A percentile compares a stretch with the other conserved stretches of the same genome.
Conservation (phyloP, 2,329 filamentous ascomycete genomes). For the Rutstroemia sp. region DNA sequence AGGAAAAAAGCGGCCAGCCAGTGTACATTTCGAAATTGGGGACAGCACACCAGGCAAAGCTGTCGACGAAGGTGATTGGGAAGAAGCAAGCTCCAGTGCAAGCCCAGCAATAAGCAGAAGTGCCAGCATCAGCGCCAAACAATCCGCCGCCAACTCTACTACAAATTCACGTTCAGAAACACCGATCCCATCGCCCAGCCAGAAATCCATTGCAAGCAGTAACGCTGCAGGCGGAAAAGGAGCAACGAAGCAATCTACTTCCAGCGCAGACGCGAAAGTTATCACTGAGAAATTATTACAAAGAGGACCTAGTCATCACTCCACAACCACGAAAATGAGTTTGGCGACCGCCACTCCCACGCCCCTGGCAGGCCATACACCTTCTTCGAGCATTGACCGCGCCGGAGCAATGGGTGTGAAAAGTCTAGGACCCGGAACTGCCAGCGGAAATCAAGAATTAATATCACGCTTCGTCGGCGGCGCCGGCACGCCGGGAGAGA, state of each 20-base stretch:
- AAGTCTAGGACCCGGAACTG: slow-evolving; percentile 14
- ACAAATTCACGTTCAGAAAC: slow-evolving; percentile 26
- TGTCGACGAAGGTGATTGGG: slow-evolving; percentile 52
- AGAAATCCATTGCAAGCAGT: slow-evolving; percentile 5
- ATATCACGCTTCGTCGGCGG: slow-evolving; percentile 53
- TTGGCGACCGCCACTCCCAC: slow-evolving; percentile 40
- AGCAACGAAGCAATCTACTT: background rate
- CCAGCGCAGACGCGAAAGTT: slow-evolving; percentile 51
- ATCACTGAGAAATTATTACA: slow-evolving; percentile 62
- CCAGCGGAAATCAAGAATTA: slow-evolving; percentile 34
- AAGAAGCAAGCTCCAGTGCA: slow-evolving; percentile 57
- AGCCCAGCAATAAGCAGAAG: slow-evolving; percentile 49
- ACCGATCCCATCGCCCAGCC: slow-evolving; percentile 19
- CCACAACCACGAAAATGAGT: slow-evolving; percentile 52
- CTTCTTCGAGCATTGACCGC: slow-evolving; percentile 28
- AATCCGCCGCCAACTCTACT: slow-evolving; percentile 35
- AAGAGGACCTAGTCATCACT: slow-evolving; percentile 52
- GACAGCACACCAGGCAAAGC: background rate
- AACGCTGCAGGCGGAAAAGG: slow-evolving; percentile 17
- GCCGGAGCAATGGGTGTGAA: slow-evolving; percentile 8
- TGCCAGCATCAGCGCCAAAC: slow-evolving; percentile 27
- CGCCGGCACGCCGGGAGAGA: slow-evolving; percentile 42
- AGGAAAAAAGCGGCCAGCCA: slow-evolving; percentile 31
- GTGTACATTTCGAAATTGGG: slow-evolving; percentile 59
- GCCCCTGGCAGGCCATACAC: slow-evolving; percentile 20